Base-by-base conservation (phyloP, 75 land plant species). In the Sequoiadendron giganteum region DNA sequence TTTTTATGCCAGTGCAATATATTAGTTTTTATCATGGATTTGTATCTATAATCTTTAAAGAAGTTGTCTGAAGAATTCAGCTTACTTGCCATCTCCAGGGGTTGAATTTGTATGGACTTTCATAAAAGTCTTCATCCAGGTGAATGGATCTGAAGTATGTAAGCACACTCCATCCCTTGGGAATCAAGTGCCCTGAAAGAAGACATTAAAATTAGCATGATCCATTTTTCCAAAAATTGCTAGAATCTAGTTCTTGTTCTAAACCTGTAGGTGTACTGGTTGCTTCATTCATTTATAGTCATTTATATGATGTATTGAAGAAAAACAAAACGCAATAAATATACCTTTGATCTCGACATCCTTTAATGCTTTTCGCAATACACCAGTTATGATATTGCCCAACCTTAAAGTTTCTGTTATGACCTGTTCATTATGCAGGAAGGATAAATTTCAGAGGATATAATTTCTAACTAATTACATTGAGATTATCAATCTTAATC, bases 81-180 rank as follows among this genome's bases (percentile, higher is more conserved):
- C 92, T 82, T 58, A 91, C 94, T 91, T 92, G 89, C 94, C 94
- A 95, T 86, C 97, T 91, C 95, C 94, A 93, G 61, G 97, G 95
- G 88, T 95, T 90, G 90, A 94, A 95, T 65, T 92, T 34, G 65
- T 93, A 87, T 55, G 97, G 91, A 21, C 79, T 90, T 42, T 91
- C 91, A 72, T 93, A 95, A 28, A 83, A 47, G 68, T 86, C 85
- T 55, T 93, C 91, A 86, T 95, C 95, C 30, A 94, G 91, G 85
- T 95, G 97, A 87, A 94, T 90, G 11, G 95, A 95, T 87, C 95
- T 90, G 38, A 95, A 91, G 82, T 93, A 93, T 36, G 88, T 43
- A 86, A 95, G 87, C 36, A 92, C 92, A 70, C 91, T 90, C 97
- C 97, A 95, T 56, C 91, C 94, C 87, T 94, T 95, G 70, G 96